Conservation (phyloP, 78 protist genomes). For the Carpediemonas membranifera region DNA sequence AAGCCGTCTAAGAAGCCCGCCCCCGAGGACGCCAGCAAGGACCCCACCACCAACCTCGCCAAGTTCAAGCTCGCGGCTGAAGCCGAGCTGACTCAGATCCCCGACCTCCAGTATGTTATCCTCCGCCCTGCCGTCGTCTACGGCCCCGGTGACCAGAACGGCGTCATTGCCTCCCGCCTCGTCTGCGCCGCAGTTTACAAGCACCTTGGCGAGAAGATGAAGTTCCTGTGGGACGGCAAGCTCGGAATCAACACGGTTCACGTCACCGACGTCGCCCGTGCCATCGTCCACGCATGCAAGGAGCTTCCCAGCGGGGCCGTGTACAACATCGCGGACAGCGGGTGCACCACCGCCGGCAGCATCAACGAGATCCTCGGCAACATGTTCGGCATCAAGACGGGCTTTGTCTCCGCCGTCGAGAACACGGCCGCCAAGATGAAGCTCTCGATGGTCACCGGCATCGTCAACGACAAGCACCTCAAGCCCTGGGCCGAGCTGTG, state of each 20-base stretch:
- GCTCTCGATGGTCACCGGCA: conserved; percentile 26
- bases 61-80: conserved; percentile 56
- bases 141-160: conserved; percentile 76
- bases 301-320: conserved; percentile 42
- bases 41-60: conserved; percentile 73
- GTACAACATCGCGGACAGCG: conserved; percentile 75
- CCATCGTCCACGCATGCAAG: conserved; percentile 22
- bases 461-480: conserved; percentile 73
- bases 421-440: conserved; percentile 31
- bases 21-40: conserved; percentile 46
- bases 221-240: conserved; percentile 68
- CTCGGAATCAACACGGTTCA: conserved; percentile 81
- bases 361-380: conserved; percentile 48
- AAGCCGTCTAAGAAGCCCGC: conserved; percentile 51
- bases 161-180: conserved; percentile 80
- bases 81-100: conserved; percentile 22
- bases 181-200: conserved; percentile 80
- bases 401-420: conserved; percentile 48
- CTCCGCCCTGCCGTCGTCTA: conserved; percentile 81
- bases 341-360: conserved; percentile 41
- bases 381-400: conserved; percentile 74
- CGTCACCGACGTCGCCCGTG: conserved; percentile 71
- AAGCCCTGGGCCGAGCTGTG: conserved; percentile 79
- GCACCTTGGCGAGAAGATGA: conserved; percentile 64
- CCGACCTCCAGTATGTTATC: conserved; percentile 35